These are phyloP conservation scores for Litsea cubeba DNA, from an alignment of 164 flowering plant genomes.

Conservation along the genomic window DNA sequence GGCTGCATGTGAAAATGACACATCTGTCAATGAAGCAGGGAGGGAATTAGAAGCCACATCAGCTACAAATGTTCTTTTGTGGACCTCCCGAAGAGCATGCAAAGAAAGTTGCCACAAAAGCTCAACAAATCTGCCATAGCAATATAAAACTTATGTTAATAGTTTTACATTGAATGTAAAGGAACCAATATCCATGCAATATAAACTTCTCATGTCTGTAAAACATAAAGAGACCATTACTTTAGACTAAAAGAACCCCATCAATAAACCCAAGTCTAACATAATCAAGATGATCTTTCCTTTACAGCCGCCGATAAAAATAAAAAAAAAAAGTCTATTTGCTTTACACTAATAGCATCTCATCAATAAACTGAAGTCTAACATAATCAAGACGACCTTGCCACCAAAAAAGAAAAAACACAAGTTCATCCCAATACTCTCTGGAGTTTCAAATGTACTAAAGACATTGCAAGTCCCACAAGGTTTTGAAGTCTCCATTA, in stretches of 20 bases:
- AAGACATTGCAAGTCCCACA: no score
- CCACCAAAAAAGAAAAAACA: no score
- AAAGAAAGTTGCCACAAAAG: conserved; percentile 99
- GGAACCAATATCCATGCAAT: neutral
- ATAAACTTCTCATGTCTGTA: no score
- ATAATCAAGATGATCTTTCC: neutral
- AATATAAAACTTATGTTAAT: neutral
- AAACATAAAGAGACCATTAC: neutral
- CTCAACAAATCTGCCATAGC: conserved; percentile 83
- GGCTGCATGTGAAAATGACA: conserved; percentile 95
- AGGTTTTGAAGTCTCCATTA: no score
- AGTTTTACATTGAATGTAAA: neutral
- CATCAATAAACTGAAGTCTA: no score
- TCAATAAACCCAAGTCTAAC: neutral
- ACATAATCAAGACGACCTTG: no score
- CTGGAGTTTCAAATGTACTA: no score
- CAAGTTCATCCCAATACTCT: no score
- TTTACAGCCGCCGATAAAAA: no score
- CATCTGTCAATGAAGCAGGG: conserved; percentile 95
- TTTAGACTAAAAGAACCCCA: neutral
- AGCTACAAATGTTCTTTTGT: conserved; percentile 77
- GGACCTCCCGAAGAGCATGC: conserved; percentile 98
- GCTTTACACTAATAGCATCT: no score
- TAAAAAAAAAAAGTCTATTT: no score
- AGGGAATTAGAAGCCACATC: conserved; percentile 91